phyloP scores from a whole-genome alignment of 176 grass and related monocot genomes.

The Pharus latifolius region DNA sequence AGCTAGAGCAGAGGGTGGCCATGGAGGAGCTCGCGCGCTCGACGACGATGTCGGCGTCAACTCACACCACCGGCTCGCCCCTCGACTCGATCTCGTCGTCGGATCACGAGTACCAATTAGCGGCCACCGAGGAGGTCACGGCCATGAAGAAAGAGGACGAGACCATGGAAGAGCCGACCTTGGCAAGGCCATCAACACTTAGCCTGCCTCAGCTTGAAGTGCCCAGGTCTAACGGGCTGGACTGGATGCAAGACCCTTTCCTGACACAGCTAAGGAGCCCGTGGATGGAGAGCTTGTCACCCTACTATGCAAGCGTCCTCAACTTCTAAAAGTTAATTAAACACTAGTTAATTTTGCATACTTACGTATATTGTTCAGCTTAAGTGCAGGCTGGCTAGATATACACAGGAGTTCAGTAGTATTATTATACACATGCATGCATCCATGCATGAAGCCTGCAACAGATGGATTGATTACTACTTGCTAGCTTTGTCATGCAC shows the following conservation, averaged over 20 bases:
- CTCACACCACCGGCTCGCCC: conserved; percentile 25
- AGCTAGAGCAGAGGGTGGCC: conserved; percentile 86
- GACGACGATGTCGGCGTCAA: not conserved
- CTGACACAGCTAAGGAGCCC: conserved; percentile 77
- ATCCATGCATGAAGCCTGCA: too few relatives aligned
- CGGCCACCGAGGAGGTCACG: not conserved
- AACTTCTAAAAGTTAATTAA: conserved; percentile 27
- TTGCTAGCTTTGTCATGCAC: too few relatives aligned
- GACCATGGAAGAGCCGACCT: not conserved
- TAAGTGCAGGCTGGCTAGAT: too few relatives aligned
- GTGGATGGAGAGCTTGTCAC: conserved; percentile 72
- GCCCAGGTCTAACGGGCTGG: conserved; percentile 25
- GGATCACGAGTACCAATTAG: conserved; percentile 23
- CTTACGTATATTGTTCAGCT: too few relatives aligned
- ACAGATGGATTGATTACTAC: too few relatives aligned
- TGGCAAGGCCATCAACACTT: conserved; percentile 2
- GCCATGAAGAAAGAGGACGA: conserved; percentile 39
- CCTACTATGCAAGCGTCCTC: conserved; percentile 57
- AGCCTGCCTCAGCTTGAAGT: conserved; percentile 64
- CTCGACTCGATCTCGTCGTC: conserved; percentile 47
- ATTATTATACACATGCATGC: too few relatives aligned
- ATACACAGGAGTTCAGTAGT: too few relatives aligned
- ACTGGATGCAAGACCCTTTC: conserved; percentile 87
- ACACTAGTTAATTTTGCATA: too few relatives aligned
- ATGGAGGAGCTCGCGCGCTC: conserved; percentile 51